Conservation (phyloP, 1,139 yeast genomes). For the Yamadazyma dushanensis region DNA sequence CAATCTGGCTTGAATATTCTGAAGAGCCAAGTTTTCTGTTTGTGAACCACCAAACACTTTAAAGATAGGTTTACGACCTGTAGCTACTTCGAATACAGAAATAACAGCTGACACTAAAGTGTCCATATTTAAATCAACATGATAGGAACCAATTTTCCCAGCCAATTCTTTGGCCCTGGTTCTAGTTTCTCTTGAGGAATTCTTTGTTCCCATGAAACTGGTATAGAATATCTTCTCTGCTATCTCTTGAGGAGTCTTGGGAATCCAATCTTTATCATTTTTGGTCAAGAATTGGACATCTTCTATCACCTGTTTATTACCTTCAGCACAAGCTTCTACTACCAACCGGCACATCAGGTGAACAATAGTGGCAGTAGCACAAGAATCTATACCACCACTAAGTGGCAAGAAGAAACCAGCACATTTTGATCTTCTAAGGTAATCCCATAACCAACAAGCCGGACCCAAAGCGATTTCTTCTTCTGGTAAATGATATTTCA, state of each 20-base stretch:
- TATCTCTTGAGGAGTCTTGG: conserved; percentile 72
- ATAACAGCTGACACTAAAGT: conserved; percentile 72
- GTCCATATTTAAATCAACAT: conserved; percentile 91
- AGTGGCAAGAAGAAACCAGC: conserved; percentile 92
- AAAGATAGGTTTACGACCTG: conserved; percentile 85
- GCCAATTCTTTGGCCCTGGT: conserved; percentile 80
- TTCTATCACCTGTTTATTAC: conserved; percentile 68
- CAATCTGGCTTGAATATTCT: conserved; percentile 92
- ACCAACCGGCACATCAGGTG: conserved; percentile 92
- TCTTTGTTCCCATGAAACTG: conserved; percentile 92
- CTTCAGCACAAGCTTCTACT: conserved; percentile 60
- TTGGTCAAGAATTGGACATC: conserved; percentile 71
- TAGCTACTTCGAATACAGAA: conserved; percentile 77
- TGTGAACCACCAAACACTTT: conserved; percentile 91
- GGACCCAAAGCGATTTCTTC: conserved; percentile 98
- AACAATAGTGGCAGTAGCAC: conserved; percentile 95
- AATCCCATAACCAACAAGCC: conserved; percentile 99
- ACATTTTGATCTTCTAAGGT: conserved; percentile 81
- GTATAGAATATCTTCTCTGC: conserved; percentile 80
- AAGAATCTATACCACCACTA: conserved; percentile 96
- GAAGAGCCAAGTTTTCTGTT: conserved; percentile 89
- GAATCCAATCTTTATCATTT: conserved; percentile 55
- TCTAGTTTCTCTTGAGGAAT: conserved; percentile 87
- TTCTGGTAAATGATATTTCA: conserved; percentile 76
- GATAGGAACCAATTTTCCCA: conserved; percentile 78